A percentile compares a stretch with the other conserved stretches of the same genome.
Evolutionary conservation across 73 alveolate species (phyloP).

Genomic region (Paramecium biaurelia): DNA sequence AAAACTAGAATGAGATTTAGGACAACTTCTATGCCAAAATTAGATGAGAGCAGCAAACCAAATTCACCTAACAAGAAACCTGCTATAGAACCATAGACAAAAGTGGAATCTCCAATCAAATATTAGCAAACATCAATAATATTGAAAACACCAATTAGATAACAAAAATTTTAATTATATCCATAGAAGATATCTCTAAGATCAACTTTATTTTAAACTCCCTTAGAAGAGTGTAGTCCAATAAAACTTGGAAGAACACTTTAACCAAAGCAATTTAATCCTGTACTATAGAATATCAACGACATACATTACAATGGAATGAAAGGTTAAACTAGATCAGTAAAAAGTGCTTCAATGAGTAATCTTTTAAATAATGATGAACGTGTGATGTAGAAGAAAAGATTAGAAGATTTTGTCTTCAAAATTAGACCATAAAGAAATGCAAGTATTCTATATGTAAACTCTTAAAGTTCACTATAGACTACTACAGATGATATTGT

Average conservation of each 20-base stretch:
- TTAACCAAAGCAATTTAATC: constrained; percentile 14
- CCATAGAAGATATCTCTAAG: not conserved
- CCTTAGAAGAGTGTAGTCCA: not conserved
- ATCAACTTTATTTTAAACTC: not conserved
- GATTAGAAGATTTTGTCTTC: constrained; percentile 41
- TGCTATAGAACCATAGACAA: not conserved
- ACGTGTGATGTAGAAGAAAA: not conserved
- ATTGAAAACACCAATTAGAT: not conserved
- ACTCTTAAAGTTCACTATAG: not conserved
- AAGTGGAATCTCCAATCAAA: not conserved
- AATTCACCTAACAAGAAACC: not conserved
- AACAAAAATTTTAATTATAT: not conserved
- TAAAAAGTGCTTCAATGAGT: constrained; percentile 52
- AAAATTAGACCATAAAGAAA: constrained; percentile 42
- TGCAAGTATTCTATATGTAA: constrained; percentile 11
- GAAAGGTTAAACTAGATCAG: constrained; percentile 45
- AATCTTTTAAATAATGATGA: constrained; percentile 14
- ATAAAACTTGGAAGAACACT: constrained; percentile 25
- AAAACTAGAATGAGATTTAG: constrained; percentile 26
- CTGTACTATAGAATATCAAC: not conserved
- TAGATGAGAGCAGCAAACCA: not conserved
- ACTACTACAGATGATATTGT: constrained; percentile 30
- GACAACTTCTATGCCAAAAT: constrained; percentile 35
- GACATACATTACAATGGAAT: not conserved
- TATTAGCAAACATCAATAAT: not conserved